Base-by-base conservation (phyloP, 2,329 filamentous ascomycete species). In the Aspergillus sp. region DNA sequence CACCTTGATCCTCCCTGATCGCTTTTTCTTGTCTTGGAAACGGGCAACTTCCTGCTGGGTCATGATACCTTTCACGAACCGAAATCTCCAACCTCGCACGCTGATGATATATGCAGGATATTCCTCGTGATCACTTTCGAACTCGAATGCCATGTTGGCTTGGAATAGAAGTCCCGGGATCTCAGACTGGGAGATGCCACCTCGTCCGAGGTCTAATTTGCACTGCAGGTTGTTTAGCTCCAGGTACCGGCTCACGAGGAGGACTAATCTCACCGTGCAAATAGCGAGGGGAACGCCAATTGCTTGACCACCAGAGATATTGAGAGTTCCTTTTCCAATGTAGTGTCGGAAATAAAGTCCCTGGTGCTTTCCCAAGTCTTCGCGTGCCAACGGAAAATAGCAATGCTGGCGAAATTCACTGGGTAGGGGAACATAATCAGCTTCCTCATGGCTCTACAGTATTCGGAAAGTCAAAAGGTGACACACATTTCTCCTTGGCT, bases 181-280 rank as follows among this genome's bases (percentile, higher is more conserved):
- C 38, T 60, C 53, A 32, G 51, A 56, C 39, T 19, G 23, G 19
- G 53, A 54, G 21, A 57, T 57, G 10, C 54, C 47, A n/a, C 15
- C n/a, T 42, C 23, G 21, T n/a, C 39, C 58, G 10, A 19, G 3
- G 10, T 21, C 2, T n/a, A 15, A 13, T 32, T 60, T 60, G 13
- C 21, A 47, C 58, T 60, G 58, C 32, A 19, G 17, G 17, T 23
- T 21, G 19, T 11, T 52, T 8, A 52, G 32, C 30, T 39, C 15
- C 32, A 21, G 30, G n/a, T 21, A 36, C 11, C 17, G 6, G 10
- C 8, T 25, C 6, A 19, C 8, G 8, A 36, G 19, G 6, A 7
- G 30, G 5, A 52, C 3, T 17, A 27, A 19, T 39, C 51, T 17
- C 8, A 53, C 51, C 1, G 19, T 25, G 36, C 51, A 53, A 2